Percentiles rank a stretch among this genome's conserved stretches.
Conservation (phyloP, 2,329 filamentous ascomycete species). For the Nothophaeocryptopus gaeumannii region DNA sequence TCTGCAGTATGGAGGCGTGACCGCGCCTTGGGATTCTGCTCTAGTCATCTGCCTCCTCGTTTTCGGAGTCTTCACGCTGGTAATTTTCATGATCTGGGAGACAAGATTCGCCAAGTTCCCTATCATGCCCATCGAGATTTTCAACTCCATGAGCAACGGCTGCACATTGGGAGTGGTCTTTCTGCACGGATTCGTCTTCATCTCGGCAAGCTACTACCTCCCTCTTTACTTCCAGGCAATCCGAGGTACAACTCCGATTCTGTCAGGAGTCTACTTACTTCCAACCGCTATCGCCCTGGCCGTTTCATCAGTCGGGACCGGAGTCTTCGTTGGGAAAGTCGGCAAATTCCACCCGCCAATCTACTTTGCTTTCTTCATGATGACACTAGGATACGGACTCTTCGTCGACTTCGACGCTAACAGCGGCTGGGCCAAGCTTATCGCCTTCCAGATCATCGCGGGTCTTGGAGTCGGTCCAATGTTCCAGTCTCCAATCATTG, state of each 20-base stretch:
- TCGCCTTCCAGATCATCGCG: conserved; percentile 58
- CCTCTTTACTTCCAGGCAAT: conserved; percentile 83
- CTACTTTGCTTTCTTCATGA: conserved; percentile 42
- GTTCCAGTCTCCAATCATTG: conserved; percentile 67
- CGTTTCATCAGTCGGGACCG: conserved; percentile 33
- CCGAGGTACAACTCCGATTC: conserved; percentile 63
- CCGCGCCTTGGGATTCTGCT: conserved; percentile 70
- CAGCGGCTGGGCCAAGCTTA: conserved; percentile 39
- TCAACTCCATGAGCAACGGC: conserved; percentile 63
- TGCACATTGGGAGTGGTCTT: conserved; percentile 66
- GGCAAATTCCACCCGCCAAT: conserved; percentile 52
- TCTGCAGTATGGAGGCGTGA: conserved; percentile 77
- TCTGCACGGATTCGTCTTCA: conserved; percentile 73
- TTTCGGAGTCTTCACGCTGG: conserved; percentile 61
- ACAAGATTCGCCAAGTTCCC: conserved; percentile 71
- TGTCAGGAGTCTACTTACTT: conserved; percentile 63
- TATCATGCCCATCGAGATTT: conserved; percentile 71
- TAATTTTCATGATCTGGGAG: conserved; percentile 70
- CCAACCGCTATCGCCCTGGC: conserved; percentile 37
- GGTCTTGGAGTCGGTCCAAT: conserved; percentile 65
- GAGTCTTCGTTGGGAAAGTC: conserved; percentile 45
- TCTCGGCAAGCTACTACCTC: conserved; percentile 72
- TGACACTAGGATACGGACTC: conserved; percentile 40
- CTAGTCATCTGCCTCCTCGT: conserved; percentile 74
- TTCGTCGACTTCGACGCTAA: conserved; percentile 38